Evolutionary conservation across 495 filamentous ascomycete genomes (phyloP).

Genomic region (Darksidea phi): DNA sequence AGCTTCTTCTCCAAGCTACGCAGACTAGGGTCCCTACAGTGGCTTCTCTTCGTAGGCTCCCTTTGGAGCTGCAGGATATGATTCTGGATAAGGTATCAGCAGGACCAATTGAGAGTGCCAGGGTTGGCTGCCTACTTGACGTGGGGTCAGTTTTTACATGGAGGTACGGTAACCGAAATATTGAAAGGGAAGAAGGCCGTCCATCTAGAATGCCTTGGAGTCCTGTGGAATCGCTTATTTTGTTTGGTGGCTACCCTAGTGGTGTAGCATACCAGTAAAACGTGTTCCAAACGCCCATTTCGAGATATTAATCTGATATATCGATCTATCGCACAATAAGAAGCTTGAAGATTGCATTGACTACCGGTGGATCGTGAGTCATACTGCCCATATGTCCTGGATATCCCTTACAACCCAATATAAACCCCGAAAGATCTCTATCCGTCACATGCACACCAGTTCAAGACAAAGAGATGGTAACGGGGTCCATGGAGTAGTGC

Average conservation of each 20-base stretch:
- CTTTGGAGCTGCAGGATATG: slow-evolving; percentile 31
- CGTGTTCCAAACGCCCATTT: slow-evolving; percentile 19
- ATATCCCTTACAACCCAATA: too few species aligned
- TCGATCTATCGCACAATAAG: too few species aligned
- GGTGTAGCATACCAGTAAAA: slow-evolving; percentile 34
- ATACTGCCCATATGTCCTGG: too few species aligned
- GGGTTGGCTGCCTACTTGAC: slow-evolving; percentile 27
- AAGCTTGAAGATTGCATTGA: too few species aligned
- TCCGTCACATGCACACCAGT: too few species aligned
- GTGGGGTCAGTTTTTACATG: slow-evolving; percentile 28
- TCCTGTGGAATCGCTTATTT: slow-evolving; percentile 34
- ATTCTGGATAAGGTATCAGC: slow-evolving; percentile 33
- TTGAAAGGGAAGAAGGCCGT: slow-evolving; percentile 33
- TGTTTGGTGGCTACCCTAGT: slow-evolving; percentile 27
- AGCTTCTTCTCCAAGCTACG: slow-evolving; percentile 29
- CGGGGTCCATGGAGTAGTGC: too few species aligned
- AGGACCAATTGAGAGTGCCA: slow-evolving; percentile 33
- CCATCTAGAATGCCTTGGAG: slow-evolving; percentile 22
- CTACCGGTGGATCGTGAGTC: too few species aligned
- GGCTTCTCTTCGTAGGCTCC: slow-evolving; percentile 25
- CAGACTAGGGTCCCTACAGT: slow-evolving; percentile 18
- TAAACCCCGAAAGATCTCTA: too few species aligned
- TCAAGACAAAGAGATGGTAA: too few species aligned
- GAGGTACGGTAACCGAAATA: slow-evolving; percentile 27
- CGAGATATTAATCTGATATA: slow-evolving; percentile 7